Evolutionary conservation across 352 stramenopile genomes (phyloP).

Genomic region (Pelagophyceae sp.): DNA sequence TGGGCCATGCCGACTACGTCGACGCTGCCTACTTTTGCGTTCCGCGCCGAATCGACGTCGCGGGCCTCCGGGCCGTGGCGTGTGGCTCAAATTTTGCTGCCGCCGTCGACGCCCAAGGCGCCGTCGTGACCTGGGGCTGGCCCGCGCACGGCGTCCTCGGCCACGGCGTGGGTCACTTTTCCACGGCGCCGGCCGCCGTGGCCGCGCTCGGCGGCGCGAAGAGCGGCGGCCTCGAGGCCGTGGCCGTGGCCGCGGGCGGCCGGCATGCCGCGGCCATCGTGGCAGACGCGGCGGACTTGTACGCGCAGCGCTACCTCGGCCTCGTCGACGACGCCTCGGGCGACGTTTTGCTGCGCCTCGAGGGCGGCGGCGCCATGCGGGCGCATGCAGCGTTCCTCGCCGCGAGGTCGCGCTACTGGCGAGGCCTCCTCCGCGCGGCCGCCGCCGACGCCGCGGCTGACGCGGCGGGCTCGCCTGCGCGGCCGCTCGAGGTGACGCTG

Average conservation of each 20-base stretch:
- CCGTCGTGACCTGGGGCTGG: constrained; percentile 7
- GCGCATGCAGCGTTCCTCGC: not conserved
- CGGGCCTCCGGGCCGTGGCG: constrained; percentile 20
- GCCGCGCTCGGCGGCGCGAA: not conserved
- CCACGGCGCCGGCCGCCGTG: not conserved
- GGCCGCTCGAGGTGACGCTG: not conserved
- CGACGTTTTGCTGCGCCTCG: not conserved
- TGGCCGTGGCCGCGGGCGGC: constrained; percentile 1
- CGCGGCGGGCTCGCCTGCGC: not conserved
- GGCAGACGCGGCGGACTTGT: not conserved
- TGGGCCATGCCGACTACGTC: constrained; percentile 21
- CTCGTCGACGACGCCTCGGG: not conserved
- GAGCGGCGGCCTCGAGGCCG: constrained; percentile 20
- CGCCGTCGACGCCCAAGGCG: constrained; percentile 19
- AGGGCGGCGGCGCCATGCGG: not conserved
- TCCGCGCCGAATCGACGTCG: constrained; percentile 23
- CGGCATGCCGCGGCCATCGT: not conserved
- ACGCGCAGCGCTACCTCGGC: not conserved
- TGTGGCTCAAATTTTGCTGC: constrained; percentile 32
- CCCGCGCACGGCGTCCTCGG: constrained; percentile 1
- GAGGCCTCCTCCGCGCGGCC: not conserved
- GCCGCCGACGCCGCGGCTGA: not conserved
- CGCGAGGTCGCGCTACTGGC: not conserved
- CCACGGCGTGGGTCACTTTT: not conserved
- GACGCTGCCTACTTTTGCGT: constrained; percentile 29